phyloP scores from a whole-genome alignment of 1,284 basidiomycete species.

The Microbotryum violaceum region DNA sequence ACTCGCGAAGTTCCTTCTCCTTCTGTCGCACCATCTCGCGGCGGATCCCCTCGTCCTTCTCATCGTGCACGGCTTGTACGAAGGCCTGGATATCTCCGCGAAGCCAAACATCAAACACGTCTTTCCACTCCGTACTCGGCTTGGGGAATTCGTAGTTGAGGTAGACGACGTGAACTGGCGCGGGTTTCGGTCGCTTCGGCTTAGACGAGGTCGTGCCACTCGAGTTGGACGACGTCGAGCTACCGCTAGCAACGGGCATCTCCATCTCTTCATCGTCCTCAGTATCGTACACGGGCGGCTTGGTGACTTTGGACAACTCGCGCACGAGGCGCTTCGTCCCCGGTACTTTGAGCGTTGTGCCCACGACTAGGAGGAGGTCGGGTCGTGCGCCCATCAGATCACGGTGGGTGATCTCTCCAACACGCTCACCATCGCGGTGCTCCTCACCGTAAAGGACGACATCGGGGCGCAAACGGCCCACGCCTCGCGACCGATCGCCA shows the following conservation, averaged over 20 bases:
- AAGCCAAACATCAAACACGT: constrained; percentile 84
- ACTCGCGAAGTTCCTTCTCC: too few relatives aligned
- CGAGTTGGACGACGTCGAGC: background rate
- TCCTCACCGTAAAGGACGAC: constrained; percentile 86
- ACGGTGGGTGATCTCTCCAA: constrained; percentile 66
- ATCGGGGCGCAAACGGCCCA: constrained; percentile 73
- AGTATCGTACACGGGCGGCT: constrained; percentile 28
- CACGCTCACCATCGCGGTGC: constrained; percentile 78
- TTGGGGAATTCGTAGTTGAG: constrained; percentile 84
- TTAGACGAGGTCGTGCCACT: constrained; percentile 4
- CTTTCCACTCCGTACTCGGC: constrained; percentile 78
- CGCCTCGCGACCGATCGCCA: constrained; percentile 70
- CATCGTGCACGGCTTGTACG: constrained; percentile 44
- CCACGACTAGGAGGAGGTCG: constrained; percentile 81
- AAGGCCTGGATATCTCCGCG: constrained; percentile 81
- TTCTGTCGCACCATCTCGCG: too few relatives aligned
- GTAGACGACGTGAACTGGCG: constrained; percentile 63
- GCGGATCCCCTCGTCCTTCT: constrained; percentile 3
- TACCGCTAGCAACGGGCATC: constrained; percentile 5
- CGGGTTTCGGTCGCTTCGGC: constrained; percentile 40
- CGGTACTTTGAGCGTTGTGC: constrained; percentile 80
- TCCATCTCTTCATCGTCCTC: constrained; percentile 28
- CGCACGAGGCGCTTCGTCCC: constrained; percentile 88
- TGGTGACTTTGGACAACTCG: constrained; percentile 77
- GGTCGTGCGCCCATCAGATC: constrained; percentile 60